Conservation (phyloP, 176 grass and related monocot genomes). For the Triticum urartu region DNA sequence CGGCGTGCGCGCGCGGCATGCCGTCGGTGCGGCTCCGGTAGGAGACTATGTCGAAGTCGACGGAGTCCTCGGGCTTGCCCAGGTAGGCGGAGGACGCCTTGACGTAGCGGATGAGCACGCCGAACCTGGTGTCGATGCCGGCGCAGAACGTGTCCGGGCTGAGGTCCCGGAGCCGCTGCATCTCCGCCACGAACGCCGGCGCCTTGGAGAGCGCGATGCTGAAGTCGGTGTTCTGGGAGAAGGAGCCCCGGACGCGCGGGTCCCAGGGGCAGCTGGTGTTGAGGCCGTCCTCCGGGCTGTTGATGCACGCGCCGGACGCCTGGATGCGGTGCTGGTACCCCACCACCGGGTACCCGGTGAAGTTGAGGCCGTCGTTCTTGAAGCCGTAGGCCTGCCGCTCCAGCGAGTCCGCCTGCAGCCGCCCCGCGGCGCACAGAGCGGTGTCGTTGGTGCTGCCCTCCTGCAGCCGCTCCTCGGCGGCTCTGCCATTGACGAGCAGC, state of each 20-base stretch:
- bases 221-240: constrained; percentile 31
- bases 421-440: constrained; percentile 8
- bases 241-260: constrained; percentile 17
- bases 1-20: constrained; percentile 17
- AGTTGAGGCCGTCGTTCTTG: constrained; percentile 29
- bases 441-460: background rate
- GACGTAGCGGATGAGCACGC: constrained; percentile 30
- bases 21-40: constrained; percentile 26
- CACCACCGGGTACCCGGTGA: background rate
- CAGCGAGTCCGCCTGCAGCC: background rate
- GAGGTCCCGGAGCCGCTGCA: background rate
- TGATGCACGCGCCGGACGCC: background rate
- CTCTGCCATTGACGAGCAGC: background rate
- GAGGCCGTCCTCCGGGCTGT: background rate
- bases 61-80: background rate
- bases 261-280: constrained; percentile 41
- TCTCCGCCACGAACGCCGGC: constrained; percentile 16
- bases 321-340: background rate
- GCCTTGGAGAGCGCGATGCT: constrained; percentile 31
- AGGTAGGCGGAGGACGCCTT: background rate
- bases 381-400: constrained; percentile 19
- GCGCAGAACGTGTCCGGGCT: constrained; percentile 36
- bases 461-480: background rate
- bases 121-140: constrained; percentile 19
- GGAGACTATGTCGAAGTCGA: constrained; percentile 50